Percentiles rank a stretch among this genome's conserved stretches.
Conservation (phyloP, 75 land plant species). For the Cryptomeria japonica region DNA sequence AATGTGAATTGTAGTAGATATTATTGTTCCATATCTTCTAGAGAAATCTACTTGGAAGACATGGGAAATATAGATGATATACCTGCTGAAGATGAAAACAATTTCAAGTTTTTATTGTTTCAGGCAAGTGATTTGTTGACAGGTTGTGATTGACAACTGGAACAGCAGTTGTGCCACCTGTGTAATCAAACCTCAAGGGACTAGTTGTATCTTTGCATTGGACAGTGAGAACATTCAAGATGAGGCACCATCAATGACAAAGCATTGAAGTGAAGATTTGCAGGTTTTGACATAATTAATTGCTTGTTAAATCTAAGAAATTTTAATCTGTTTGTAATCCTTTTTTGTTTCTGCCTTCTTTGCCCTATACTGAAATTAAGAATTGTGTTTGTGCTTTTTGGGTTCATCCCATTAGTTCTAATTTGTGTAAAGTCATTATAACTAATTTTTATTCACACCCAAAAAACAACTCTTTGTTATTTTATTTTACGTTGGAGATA, state of each 20-base stretch:
- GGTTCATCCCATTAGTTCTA: not conserved
- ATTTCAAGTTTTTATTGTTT: no score
- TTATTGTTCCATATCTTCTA: not conserved
- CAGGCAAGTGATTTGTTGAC: no score
- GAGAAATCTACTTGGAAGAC: not conserved
- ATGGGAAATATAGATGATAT: no score
- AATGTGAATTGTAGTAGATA: not conserved
- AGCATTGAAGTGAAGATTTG: not conserved
- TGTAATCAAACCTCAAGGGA: no score
- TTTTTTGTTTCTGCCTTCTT: not conserved
- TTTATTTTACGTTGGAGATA: no score
- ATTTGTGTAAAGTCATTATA: not conserved
- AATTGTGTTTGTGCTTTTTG: not conserved
- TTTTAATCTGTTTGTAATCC: not conserved
- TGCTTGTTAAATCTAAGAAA: not conserved
- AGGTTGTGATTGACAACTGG: no score
- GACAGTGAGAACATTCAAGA: no score
- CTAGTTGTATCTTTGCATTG: no score
- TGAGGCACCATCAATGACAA: not conserved
- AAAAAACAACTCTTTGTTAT: no score
- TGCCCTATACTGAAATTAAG: not conserved
- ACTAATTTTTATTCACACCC: no score
- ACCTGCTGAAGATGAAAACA: no score
- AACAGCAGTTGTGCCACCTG: no score
- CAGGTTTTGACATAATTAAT: not conserved